Conservation (phyloP, 352 stramenopile genomes). For the Phytophthora chlamydospora region DNA sequence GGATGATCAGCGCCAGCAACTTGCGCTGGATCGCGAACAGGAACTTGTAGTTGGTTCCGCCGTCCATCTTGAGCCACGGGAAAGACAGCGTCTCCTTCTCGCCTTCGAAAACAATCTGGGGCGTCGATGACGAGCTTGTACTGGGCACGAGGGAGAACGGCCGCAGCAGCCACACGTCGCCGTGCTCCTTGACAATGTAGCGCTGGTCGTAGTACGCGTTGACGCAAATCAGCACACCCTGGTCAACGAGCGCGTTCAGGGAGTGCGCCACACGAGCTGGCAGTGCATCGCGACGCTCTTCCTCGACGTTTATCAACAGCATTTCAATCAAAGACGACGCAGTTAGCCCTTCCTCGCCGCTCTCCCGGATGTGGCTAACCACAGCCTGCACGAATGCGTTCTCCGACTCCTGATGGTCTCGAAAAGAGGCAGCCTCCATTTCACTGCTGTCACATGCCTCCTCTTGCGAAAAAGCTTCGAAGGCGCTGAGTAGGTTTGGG, state of each 20-base stretch:
- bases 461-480: constrained; percentile 65
- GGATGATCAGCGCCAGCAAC: constrained; percentile 59
- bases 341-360: constrained; percentile 51
- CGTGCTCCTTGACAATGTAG: constrained; percentile 68
- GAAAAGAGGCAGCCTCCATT: constrained; percentile 23
- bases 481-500: constrained; percentile 27
- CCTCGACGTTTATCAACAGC: constrained; percentile 9
- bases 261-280: constrained; percentile 31
- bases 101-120: constrained; percentile 69
- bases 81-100: constrained; percentile 81
- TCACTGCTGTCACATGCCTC: constrained; percentile 27
- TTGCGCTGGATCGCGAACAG: constrained; percentile 82
- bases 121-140: constrained; percentile 18
- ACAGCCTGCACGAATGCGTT: constrained; percentile 32
- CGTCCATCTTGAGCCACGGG: constrained; percentile 87
- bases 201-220: constrained; percentile 78
- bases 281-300: constrained; percentile 14
- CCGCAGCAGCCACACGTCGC: constrained; percentile 71
- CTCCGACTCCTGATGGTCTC: constrained; percentile 29
- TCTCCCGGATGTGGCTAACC: constrained; percentile 40
- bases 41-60: constrained; percentile 75
- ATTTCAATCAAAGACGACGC: constrained; percentile 36
- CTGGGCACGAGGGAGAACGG: constrained; percentile 62
- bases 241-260: constrained; percentile 59
- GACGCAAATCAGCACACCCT: constrained; percentile 59